Evolutionary conservation across 1,284 basidiomycete species (phyloP), one percentile per base, ranked within the genome.

Genomic region (Malassezia sp.): DNA sequence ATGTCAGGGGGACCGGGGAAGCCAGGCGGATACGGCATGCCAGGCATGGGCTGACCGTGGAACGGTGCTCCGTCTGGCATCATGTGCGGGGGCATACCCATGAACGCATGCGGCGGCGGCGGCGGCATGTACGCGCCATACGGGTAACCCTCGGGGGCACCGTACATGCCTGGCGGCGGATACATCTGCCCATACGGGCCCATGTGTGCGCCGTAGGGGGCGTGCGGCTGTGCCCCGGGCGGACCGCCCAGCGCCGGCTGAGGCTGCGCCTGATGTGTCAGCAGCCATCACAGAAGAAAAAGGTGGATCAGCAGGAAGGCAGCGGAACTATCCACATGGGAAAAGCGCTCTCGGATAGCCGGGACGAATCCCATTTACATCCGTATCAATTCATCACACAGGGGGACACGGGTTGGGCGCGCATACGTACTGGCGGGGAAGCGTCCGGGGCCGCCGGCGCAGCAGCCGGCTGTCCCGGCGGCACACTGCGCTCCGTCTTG

Each of bases 301-400:
- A 46, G 31, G 48, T 33, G 40, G 53, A 60, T 81, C 78, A 79
- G 79, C 76, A 80, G 78, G 78, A 82, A 81, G 79, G 78, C 78
- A 81, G 79, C 78, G 78, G 77, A 80, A 74, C 62, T 61, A 76
- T 81, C 79, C 80, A 80, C 80, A 80, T 67, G 75, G 73, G 66
- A 72, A 74, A 74, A 79, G 80, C 79, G 79, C 79, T 80, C 79
- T 81, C 78, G 78, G 78, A 77, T 63, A 62, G 54, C 61, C 42
- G 69, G 74, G 57, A 76, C 72, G 60, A 53, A 67, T 54, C 53
- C 75, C 75, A 75, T 77, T 78, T 75, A 80, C 77, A 80, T 81
- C 80, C 79, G 78, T 73, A 73, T 72, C 77, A 67, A 75, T 79
- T 60, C 58, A 51, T 63, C 61, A 54, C 39, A n/a, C n/a, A n/a